These are phyloP conservation scores for Pseudocercospora crystallina DNA, from an alignment of 2,329 filamentous ascomycete species.

Conservation along the genomic window DNA sequence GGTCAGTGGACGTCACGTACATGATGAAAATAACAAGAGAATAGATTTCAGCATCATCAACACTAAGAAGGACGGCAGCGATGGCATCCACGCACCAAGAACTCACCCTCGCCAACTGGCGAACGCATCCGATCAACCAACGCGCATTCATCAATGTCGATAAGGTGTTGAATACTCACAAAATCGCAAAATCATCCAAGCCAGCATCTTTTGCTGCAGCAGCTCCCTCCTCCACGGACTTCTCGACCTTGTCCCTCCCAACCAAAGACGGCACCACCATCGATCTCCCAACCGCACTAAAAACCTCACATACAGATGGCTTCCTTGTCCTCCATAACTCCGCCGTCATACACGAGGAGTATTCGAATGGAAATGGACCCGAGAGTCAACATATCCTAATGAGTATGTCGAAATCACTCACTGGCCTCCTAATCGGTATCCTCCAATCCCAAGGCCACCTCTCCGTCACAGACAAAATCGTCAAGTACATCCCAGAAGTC, in stretches of 20 bases:
- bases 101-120: conserved; percentile 25
- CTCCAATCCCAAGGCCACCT: conserved; percentile 21
- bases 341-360: conserved; percentile 22
- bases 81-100: background rate
- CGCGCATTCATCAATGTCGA: conserved; percentile 27
- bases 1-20: no score
- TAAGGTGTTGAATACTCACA: conserved; percentile 19
- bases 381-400: conserved; percentile 27
- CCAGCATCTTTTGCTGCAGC: background rate
- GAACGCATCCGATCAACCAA: conserved; percentile 20
- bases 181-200: conserved; percentile 12
- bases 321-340: conserved; percentile 26
- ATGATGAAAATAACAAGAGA: no score
- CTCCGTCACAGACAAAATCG: conserved; percentile 18
- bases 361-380: conserved; percentile 21
- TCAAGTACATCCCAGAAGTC: conserved; percentile 24
- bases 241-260: conserved; percentile 19
- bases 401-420: conserved; percentile 28
- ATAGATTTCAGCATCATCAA: no score
- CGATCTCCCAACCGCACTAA: conserved; percentile 15
- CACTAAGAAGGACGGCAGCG: no score
- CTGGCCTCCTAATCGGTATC: conserved; percentile 24
- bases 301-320: conserved; percentile 22
- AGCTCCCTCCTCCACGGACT: background rate
- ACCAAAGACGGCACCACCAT: conserved; percentile 9